phyloP scores from a whole-genome alignment of 169 alveolate genomes.

The Fabrea salina region DNA sequence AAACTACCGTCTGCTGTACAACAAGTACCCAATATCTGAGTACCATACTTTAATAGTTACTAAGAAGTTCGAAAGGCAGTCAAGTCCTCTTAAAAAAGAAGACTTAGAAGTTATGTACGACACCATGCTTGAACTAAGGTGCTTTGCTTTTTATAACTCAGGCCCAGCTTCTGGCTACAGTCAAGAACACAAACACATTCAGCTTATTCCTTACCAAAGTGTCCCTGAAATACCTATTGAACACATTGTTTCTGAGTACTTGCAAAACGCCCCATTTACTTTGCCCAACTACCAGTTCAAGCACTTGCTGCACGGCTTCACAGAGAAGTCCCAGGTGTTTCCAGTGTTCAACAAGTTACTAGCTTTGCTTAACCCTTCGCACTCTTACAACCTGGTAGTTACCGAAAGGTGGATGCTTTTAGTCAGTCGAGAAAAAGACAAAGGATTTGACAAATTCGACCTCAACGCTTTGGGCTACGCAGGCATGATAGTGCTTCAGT shows the following conservation, averaged over 20 bases:
- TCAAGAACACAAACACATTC: constrained; percentile 52
- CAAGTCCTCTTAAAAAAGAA: constrained; percentile 27
- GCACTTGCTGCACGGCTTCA: constrained; percentile 5
- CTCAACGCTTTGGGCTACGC: constrained; percentile 14
- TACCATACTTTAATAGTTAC: constrained; percentile 47
- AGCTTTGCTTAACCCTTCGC: background rate
- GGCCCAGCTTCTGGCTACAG: constrained; percentile 52
- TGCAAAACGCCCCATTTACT: background rate
- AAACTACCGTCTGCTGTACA: constrained; percentile 38
- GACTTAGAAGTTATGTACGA: constrained; percentile 38
- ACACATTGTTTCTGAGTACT: background rate
- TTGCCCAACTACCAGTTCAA: constrained; percentile 1
- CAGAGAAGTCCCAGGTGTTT: background rate
- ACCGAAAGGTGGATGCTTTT: constrained; percentile 33
- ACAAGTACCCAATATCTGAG: constrained; percentile 45
- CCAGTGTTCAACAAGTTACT: constrained; percentile 10
- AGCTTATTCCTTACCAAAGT: constrained; percentile 43
- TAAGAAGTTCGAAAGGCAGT: constrained; percentile 40
- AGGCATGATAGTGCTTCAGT: background rate
- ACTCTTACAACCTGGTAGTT: constrained; percentile 35
- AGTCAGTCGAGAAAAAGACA: constrained; percentile 30
- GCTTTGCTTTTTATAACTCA: constrained; percentile 50
- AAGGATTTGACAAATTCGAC: constrained; percentile 4
- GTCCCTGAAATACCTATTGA: constrained; percentile 36
- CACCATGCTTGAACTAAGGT: constrained; percentile 28